Evolutionary conservation across 164 flowering plant genomes (phyloP).

Genomic region (Vitis rotundifolia): DNA sequence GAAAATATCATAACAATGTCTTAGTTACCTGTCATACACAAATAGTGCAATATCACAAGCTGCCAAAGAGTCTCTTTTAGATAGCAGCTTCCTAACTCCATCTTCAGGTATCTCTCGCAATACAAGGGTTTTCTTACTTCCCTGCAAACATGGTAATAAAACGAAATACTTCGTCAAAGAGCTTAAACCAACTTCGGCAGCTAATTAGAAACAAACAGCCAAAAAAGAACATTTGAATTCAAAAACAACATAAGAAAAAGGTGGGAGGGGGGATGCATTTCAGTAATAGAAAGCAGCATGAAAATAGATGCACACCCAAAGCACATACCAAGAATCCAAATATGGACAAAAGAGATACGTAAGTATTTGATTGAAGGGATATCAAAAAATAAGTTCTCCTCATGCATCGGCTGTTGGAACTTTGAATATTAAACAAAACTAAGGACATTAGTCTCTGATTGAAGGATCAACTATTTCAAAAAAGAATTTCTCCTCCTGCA

Average conservation of each 20-base stretch:
- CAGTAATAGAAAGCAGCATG: no score
- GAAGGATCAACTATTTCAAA: no score
- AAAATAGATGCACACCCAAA: no score
- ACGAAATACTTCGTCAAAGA: not conserved
- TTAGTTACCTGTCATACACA: conserved; percentile 84
- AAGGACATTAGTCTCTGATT: no score
- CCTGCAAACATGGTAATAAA: conserved; percentile 44
- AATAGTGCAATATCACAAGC: conserved; percentile 91
- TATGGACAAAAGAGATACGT: no score
- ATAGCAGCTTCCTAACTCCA: conserved; percentile 49
- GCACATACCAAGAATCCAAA: no score
- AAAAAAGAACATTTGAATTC: not conserved
- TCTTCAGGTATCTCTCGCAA: conserved; percentile 86
- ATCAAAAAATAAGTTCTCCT: no score
- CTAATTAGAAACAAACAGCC: not conserved
- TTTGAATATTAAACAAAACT: no score
- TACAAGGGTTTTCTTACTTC: conserved; percentile 67
- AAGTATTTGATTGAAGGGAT: no score
- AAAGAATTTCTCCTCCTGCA: no score
- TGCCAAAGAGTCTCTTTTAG: conserved; percentile 75
- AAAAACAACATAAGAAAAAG: conserved; percentile 2
- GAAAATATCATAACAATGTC: not conserved
- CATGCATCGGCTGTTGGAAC: no score
- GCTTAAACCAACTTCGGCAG: not conserved
- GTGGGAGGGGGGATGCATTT: no score